These are phyloP conservation scores for Colletotrichum salicis DNA, from an alignment of 2,329 filamentous ascomycete species.

Conservation along the genomic window DNA sequence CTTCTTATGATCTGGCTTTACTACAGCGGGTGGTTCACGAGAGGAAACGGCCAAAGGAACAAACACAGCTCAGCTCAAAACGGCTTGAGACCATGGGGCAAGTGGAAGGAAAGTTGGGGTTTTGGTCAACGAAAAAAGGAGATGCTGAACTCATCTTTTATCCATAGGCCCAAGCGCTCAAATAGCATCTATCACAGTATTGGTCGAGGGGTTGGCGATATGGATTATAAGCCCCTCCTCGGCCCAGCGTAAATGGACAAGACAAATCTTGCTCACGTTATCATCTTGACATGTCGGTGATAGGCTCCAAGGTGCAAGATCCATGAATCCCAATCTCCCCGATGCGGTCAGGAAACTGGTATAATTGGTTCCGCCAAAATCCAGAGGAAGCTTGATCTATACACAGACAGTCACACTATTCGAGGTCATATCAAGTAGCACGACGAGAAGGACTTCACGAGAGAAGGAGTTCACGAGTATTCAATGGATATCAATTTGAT, in stretches of 20 bases:
- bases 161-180: constrained; percentile 5
- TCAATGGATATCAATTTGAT: not conserved
- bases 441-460: not conserved
- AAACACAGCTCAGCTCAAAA: constrained; percentile 1
- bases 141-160: not conserved
- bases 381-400: too few species aligned
- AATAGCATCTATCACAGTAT: constrained; percentile 21
- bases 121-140: not conserved
- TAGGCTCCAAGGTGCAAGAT: not conserved
- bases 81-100: not conserved
- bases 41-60: not conserved
- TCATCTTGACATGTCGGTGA: not conserved
- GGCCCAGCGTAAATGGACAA: constrained; percentile 3
- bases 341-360: too few species aligned
- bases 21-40: not conserved
- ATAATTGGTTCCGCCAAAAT: too few species aligned
- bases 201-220: not conserved
- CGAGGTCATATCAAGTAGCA: not conserved
- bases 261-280: not conserved
- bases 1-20: not conserved
- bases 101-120: not conserved
- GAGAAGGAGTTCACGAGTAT: not conserved
- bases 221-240: not conserved
- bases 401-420: not conserved
- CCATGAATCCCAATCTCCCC: too few species aligned